A percentile compares a stretch with the other conserved stretches of the same genome.
Evolutionary conservation across 768 basidiomycete species (phyloP).

Genomic region (Amanita pseudoporphyria): DNA sequence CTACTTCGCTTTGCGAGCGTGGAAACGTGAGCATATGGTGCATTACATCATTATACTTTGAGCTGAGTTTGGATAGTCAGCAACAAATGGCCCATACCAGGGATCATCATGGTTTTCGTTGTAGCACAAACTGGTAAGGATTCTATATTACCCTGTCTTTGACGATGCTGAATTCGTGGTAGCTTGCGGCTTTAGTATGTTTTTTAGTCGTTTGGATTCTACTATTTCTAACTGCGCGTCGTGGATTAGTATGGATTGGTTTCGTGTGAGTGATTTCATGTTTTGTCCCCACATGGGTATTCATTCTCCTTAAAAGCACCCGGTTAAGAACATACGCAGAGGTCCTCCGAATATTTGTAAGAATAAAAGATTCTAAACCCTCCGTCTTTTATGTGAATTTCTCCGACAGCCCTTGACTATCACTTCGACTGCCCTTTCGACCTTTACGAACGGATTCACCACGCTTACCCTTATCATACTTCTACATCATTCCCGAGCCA

Average conservation of each 20-base stretch:
- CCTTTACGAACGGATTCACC: conserved; percentile 34
- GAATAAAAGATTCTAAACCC: background rate
- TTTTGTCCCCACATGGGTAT: background rate
- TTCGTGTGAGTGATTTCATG: conserved; percentile 23
- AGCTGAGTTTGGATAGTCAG: conserved; percentile 24
- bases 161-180: background rate
- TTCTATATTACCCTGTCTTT: background rate
- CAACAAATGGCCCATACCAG: conserved; percentile 25
- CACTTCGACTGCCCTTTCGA: conserved; percentile 31
- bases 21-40: conserved; percentile 24
- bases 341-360: conserved; percentile 24
- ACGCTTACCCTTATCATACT: conserved; percentile 27
- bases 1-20: conserved; percentile 42
- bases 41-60: too few relatives aligned
- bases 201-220: background rate
- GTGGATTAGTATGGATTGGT: conserved; percentile 28
- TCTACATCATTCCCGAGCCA: conserved; percentile 33
- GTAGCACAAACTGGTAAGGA: conserved; percentile 22
- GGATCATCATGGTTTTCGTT: conserved; percentile 22
- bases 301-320: conserved; percentile 13
- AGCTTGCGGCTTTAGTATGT: conserved; percentile 27
- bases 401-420: conserved; percentile 25
- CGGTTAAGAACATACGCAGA: conserved; percentile 24
- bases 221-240: background rate
- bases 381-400: background rate